phyloP scores from a whole-genome alignment of 106 monocot species.

The Allium sativum region DNA sequence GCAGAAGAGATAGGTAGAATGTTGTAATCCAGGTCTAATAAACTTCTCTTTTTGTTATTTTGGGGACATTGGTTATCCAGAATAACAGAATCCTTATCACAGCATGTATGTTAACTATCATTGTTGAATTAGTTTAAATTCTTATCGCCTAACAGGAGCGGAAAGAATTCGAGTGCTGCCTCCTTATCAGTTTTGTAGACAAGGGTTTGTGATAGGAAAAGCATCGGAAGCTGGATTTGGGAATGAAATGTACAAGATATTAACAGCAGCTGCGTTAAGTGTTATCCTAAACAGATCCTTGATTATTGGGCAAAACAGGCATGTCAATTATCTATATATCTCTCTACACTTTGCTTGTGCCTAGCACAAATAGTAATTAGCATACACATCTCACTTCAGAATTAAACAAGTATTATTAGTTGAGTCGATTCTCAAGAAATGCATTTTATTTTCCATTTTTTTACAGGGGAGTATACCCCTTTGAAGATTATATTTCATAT shows the following conservation, averaged over 20 bases:
- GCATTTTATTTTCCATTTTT: constrained; percentile 4
- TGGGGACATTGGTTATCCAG: not conserved
- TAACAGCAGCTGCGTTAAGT: constrained; percentile 90
- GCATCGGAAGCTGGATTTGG: constrained; percentile 92
- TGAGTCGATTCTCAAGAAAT: constrained; percentile 5
- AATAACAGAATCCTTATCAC: constrained; percentile 4
- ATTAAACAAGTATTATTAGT: not conserved
- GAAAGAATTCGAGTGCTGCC: constrained; percentile 70
- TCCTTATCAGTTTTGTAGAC: constrained; percentile 62
- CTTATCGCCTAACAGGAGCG: constrained; percentile 68
- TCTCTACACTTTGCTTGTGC: not conserved
- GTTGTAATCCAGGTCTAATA: not conserved
- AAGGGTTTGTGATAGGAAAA: constrained; percentile 89
- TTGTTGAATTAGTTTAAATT: not conserved
- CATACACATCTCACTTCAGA: not conserved
- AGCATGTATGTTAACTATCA: constrained; percentile 19
- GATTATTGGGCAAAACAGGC: constrained; percentile 98
- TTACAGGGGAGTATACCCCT: constrained; percentile 78
- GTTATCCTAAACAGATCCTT: constrained; percentile 85
- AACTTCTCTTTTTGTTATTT: too few relatives aligned
- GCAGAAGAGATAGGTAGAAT: not conserved
- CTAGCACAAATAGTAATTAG: too few relatives aligned
- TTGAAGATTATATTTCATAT: constrained; percentile 79
- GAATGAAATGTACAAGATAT: constrained; percentile 99
- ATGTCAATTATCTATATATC: constrained; percentile 39